phyloP scores from a whole-genome alignment of 306 rosid species.

The Nissolia schottii region DNA sequence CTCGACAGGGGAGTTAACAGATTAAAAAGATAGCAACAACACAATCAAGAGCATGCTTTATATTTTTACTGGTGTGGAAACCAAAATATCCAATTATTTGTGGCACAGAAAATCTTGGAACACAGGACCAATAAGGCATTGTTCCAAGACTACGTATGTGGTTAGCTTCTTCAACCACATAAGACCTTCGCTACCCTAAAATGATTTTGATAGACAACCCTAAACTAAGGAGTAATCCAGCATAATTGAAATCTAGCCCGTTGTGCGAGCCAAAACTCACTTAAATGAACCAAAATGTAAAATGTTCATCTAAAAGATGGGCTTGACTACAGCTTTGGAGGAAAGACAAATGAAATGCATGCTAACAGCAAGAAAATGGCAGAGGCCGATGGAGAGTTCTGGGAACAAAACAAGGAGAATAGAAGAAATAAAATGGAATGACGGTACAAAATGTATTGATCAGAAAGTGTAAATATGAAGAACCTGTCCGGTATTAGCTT shows the following conservation, averaged over 20 bases:
- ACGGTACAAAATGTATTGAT: not conserved
- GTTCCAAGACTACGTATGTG: not conserved
- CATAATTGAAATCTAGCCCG: not conserved
- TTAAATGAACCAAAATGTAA: not conserved
- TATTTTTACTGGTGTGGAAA: not conserved
- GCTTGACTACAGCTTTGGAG: not conserved
- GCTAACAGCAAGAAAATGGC: not conserved
- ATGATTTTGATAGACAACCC: not conserved
- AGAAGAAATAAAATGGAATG: not conserved
- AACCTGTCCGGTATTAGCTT: constrained; percentile 88
- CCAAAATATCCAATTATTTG: not conserved
- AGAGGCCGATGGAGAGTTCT: not conserved
- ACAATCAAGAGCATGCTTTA: not conserved
- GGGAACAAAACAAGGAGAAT: constrained; percentile 2
- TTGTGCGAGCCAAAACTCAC: no score
- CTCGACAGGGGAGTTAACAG: not conserved
- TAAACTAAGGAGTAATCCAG: not conserved
- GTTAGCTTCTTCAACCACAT: not conserved
- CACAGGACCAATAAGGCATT: not conserved
- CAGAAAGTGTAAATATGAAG: not conserved
- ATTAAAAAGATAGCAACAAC: not conserved
- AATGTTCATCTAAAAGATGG: not conserved
- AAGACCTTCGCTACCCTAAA: not conserved
- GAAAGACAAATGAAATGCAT: not conserved
- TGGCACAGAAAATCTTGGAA: not conserved